A percentile compares a stretch with the other conserved stretches of the same genome.
Evolutionary conservation across 768 basidiomycete species (phyloP).

Genomic region (Goffeauzyma gilvescens): DNA sequence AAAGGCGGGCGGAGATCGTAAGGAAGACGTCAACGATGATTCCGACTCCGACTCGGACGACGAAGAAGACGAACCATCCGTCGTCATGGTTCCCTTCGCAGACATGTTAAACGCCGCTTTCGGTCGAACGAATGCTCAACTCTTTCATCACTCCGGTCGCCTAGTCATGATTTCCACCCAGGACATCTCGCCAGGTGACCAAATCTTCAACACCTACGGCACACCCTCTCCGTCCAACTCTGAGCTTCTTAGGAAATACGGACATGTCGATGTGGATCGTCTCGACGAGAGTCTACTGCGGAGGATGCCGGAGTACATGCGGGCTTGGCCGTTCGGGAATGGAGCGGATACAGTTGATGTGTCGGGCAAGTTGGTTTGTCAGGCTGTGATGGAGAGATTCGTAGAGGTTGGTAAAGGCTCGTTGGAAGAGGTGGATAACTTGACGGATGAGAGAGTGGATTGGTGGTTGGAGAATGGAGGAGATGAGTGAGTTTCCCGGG

Average conservation of each 20-base stretch:
- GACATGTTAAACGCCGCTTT: slow-evolving; percentile 86
- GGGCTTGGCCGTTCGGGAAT: slow-evolving; percentile 24
- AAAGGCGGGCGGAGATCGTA: background rate
- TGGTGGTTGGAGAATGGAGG: slow-evolving; percentile 84
- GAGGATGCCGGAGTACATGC: slow-evolving; percentile 3
- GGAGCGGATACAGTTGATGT: slow-evolving; percentile 29
- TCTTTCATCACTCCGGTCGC: slow-evolving; percentile 52
- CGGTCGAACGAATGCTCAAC: slow-evolving; percentile 63
- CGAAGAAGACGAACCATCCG: slow-evolving; percentile 43
- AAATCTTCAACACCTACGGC: slow-evolving; percentile 94
- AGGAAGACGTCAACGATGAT: slow-evolving; percentile 12
- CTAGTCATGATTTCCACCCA: slow-evolving; percentile 56
- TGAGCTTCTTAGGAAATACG: slow-evolving; percentile 82
- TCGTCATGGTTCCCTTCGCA: slow-evolving; percentile 88
- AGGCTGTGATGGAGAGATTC: slow-evolving; percentile 17
- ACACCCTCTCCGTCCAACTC: slow-evolving; percentile 83
- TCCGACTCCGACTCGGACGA: slow-evolving; percentile 36
- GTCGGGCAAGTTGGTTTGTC: slow-evolving; percentile 17
- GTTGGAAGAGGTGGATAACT: slow-evolving; percentile 29
- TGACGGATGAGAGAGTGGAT: slow-evolving; percentile 51
- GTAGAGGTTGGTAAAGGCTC: slow-evolving; percentile 6
- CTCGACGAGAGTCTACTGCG: slow-evolving; percentile 7
- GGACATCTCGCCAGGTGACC: slow-evolving; percentile 53
- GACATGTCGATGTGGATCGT: slow-evolving; percentile 64
- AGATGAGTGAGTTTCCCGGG: slow-evolving; percentile 53